Percentiles rank a stretch among this genome's conserved stretches.
Evolutionary conservation across 2,329 filamentous ascomycete genomes (phyloP).

Genomic region (Cladosporium velox): DNA sequence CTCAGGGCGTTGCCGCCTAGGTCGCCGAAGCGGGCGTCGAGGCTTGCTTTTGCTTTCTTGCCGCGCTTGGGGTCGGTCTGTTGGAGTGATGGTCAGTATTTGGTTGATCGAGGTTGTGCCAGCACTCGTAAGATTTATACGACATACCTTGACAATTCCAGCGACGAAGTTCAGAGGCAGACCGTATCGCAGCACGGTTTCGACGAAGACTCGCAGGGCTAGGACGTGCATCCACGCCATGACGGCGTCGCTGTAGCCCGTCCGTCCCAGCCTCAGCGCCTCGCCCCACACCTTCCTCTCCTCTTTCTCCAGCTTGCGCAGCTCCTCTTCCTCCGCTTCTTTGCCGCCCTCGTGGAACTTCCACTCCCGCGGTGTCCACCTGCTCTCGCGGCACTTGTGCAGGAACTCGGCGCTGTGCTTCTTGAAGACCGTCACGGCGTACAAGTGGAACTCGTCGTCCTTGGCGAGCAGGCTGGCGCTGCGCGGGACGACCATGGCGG

Average conservation of each 20-base stretch:
- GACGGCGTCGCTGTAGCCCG: slow-evolving; percentile 93
- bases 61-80: slow-evolving; percentile 81
- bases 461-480: slow-evolving; percentile 77
- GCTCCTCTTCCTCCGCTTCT: slow-evolving; percentile 85
- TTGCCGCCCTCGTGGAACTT: slow-evolving; percentile 87
- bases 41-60: slow-evolving; percentile 65
- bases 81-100: slow-evolving; percentile 19
- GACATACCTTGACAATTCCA: slow-evolving; percentile 74
- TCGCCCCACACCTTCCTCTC: slow-evolving; percentile 93
- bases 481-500: slow-evolving; percentile 90
- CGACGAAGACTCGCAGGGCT: slow-evolving; percentile 89
- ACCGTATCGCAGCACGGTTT: slow-evolving; percentile 95
- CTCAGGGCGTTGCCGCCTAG: slow-evolving; percentile 93
- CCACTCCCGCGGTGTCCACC: slow-evolving; percentile 94
- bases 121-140: too few relatives aligned
- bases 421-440: slow-evolving; percentile 89
- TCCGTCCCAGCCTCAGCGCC: slow-evolving; percentile 79
- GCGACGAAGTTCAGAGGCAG: slow-evolving; percentile 87
- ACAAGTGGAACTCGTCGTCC: slow-evolving; percentile 88
- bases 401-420: slow-evolving; percentile 85
- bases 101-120: too few relatives aligned
- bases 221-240: slow-evolving; percentile 96
- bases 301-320: slow-evolving; percentile 78
- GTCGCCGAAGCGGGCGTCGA: slow-evolving; percentile 86
- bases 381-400: slow-evolving; percentile 86